phyloP scores from a whole-genome alignment of 2,329 filamentous ascomycete species.

The Alternaria ventricosa region DNA sequence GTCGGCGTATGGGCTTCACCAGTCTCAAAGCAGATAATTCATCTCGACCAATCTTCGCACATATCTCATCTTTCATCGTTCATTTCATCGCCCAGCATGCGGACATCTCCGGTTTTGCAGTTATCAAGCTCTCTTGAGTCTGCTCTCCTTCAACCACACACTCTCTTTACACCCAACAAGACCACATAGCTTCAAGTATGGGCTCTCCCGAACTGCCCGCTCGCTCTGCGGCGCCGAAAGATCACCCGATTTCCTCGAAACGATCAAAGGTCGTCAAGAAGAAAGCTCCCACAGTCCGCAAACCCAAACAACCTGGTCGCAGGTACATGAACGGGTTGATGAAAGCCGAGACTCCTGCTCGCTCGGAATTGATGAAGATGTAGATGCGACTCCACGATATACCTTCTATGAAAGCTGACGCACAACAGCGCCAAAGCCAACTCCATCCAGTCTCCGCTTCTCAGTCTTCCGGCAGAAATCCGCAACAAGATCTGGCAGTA shows the following conservation, averaged over 20 bases:
- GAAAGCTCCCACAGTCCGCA: background rate
- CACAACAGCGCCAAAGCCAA: conserved; percentile 12
- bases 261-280: background rate
- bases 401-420: background rate
- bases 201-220: background rate
- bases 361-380: conserved; percentile 6
- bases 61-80: background rate
- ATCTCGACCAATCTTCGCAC: background rate
- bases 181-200: background rate
- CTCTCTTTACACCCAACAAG: background rate
- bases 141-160: background rate
- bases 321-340: conserved; percentile 3
- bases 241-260: background rate
- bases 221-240: background rate
- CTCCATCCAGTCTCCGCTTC: conserved; percentile 14
- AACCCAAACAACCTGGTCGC: background rate
- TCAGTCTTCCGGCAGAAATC: conserved; percentile 20
- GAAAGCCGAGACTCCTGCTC: background rate
- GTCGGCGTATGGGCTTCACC: background rate
- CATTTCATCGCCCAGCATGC: background rate
- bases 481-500: conserved; percentile 21
- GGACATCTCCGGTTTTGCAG: background rate
- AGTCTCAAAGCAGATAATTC: background rate
- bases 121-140: background rate
- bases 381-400: background rate